Percentiles rank a stretch among this genome's conserved stretches.
These are phyloP conservation scores for Botrytis pseudocinerea DNA, from an alignment of 2,329 filamentous ascomycete genomes.

Conservation along the genomic window DNA sequence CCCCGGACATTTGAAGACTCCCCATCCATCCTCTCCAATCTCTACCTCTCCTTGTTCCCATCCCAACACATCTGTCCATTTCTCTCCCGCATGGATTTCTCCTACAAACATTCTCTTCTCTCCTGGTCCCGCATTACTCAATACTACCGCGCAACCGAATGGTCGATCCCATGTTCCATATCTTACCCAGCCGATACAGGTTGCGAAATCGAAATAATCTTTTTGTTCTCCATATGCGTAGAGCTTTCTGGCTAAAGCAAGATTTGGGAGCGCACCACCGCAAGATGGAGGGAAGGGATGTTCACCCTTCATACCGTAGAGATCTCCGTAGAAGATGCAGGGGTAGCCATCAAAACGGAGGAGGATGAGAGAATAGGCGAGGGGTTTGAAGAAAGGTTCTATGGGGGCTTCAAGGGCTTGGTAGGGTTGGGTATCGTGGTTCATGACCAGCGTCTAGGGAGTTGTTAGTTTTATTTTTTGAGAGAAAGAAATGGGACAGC, in stretches of 20 bases:
- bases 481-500: not conserved
- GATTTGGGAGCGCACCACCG: conserved; percentile 55
- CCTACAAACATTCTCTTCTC: conserved; percentile 65
- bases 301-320: conserved; percentile 61
- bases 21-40: conserved; percentile 61
- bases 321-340: conserved; percentile 69
- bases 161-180: conserved; percentile 51
- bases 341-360: conserved; percentile 63
- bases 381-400: conserved; percentile 66
- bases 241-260: conserved; percentile 62
- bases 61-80: conserved; percentile 63
- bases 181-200: conserved; percentile 60
- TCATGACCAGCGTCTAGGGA: conserved; percentile 64
- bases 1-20: conserved; percentile 54
- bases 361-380: conserved; percentile 72
- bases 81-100: conserved; percentile 55
- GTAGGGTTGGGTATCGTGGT: conserved; percentile 69
- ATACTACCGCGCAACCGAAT: conserved; percentile 55
- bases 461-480: not conserved
- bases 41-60: conserved; percentile 55
- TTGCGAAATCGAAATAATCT: conserved; percentile 61
- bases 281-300: conserved; percentile 52
- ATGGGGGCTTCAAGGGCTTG: conserved; percentile 64
- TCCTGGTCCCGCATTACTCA: conserved; percentile 53
- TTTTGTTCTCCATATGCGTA: conserved; percentile 67